Base-by-base conservation (phyloP, 2,329 filamentous ascomycete genomes). In the Cladosporium halotolerans region DNA sequence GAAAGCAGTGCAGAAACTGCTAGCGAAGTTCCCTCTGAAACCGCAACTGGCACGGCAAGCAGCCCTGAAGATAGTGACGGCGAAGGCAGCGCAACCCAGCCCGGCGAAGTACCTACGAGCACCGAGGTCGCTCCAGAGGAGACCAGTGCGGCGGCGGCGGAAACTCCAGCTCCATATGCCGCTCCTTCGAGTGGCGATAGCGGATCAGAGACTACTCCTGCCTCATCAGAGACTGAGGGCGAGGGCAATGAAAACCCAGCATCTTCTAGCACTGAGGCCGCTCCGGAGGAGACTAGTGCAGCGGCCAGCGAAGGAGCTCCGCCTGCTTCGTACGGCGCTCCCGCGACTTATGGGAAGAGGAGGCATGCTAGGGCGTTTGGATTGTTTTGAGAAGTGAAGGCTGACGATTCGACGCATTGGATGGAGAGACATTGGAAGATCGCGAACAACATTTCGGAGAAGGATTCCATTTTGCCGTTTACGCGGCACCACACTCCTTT, bases 281-380 rank as follows among this genome's bases (percentile, higher is more conserved):
- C 23, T 19, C 9, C 45, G 28, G 45, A 40, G 16, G 39, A 34
- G 8, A 10, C 47, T 9, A 39, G n/a, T 9, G 16, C 23, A 28
- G 47, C 32, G 7, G 39, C 47, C 5, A 10, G 82, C 95, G 16
- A 19, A 6, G 9, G 23, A 4, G 38, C 41, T 1, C 28, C 31
- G 10, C 23, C 47, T 16, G 16, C 14, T 10, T 23, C 40, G 2
- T 38, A 50, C n/a, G 39, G 16, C 9, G 38, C 47, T 31, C 47
- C 47, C 14, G 39, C 47, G 4, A 11, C 47, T 19, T 50, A 50
- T 38, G 40, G 39, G 18, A 31, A 34, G 47, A 39, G 47, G 8
- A 41, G 47, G 13, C 47, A 50, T 13, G 47, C 47, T 36, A 50
- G 47, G 14, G 23, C 39, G 3, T 50, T 50, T 23, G 33, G 23